Base-by-base conservation (phyloP, 192 early-diverging fungal genomes). In the Coemansia sp. region DNA sequence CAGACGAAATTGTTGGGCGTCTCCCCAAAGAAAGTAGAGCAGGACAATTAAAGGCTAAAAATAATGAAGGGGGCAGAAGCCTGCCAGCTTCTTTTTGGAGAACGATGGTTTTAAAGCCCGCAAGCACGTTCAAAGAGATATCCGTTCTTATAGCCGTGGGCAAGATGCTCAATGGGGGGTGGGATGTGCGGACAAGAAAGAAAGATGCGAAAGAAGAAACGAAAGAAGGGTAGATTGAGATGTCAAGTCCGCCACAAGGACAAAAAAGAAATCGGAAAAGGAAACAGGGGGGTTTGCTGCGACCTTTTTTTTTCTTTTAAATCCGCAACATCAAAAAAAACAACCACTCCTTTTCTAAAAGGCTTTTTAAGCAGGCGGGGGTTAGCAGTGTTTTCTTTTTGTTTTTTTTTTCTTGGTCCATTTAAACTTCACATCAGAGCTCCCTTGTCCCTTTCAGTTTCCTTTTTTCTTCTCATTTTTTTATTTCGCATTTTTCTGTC, bases 231-330 rank as follows among this genome's bases (percentile, higher is more conserved):
- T 53, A 29, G 50, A 22, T 53, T 53, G 22, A 22, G 25, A 29
- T 25, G 20, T 25, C 6, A 10, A 50, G 11, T 3, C 23, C 15
- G 23, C 23, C 25, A 14, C 25, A 53, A 22, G 22, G 22, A 8
- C 5, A 40, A 8, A 53, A 22, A 22, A 25, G 25, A 25, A 53
- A 22, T 29, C 17, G 42, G 50, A 32, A 9, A 32, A 11, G 29
- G 15, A 56, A 25, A 36, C 13, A 40, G 38, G 1, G 3, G 3
- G 29, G 29, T 3, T 29, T 40, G 38, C 38, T 40, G 38, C 38
- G 38, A 40, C 38, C 38, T 35, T 65, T 35, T 66, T 35, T 66
- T 63, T 54, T 38, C 45, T 32, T 17, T 40, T 17, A 45, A 45
- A 17, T 45, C 42, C 42, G 42, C 42, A 45, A 40, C 38, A 40